phyloP scores from a whole-genome alignment of 1,284 basidiomycete genomes.

The Jaminaea rosea region DNA sequence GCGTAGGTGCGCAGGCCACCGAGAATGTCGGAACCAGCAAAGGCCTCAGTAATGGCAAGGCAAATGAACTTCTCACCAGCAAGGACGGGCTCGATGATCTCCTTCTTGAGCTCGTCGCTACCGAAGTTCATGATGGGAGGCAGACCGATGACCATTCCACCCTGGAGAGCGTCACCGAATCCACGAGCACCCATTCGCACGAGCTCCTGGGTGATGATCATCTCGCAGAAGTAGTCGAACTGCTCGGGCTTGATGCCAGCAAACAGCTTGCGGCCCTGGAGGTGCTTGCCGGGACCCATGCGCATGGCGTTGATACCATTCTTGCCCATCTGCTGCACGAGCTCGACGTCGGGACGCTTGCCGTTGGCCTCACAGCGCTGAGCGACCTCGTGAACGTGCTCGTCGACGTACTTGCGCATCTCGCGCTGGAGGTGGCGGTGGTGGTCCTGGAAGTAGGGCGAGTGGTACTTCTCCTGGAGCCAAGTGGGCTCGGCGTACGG shows the following conservation, averaged over 20 bases:
- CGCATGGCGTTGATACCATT: constrained; percentile 70
- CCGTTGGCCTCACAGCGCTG: constrained; percentile 40
- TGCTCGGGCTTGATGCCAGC: constrained; percentile 79
- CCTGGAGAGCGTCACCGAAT: constrained; percentile 47
- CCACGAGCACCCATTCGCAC: constrained; percentile 63
- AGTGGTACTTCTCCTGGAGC: constrained; percentile 33
- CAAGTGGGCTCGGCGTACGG: constrained; percentile 45
- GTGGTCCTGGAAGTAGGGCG: constrained; percentile 49
- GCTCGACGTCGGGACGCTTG: constrained; percentile 41
- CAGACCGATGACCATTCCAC: constrained; percentile 49
- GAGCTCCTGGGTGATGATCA: constrained; percentile 75
- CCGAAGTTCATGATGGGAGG: constrained; percentile 66
- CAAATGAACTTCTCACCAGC: constrained; percentile 70
- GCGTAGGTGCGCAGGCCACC: constrained; percentile 61
- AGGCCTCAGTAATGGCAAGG: constrained; percentile 80
- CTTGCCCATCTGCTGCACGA: constrained; percentile 46
- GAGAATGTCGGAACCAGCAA: constrained; percentile 76
- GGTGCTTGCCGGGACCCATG: constrained; percentile 66
- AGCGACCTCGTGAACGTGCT: constrained; percentile 20
- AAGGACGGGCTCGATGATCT: constrained; percentile 70
- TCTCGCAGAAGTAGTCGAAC: constrained; percentile 75
- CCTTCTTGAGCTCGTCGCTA: constrained; percentile 64
- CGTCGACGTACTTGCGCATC: constrained; percentile 43
- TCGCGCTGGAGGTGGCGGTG: constrained; percentile 47
- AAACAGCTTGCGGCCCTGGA: constrained; percentile 71